Percentiles rank a stretch among this genome's conserved stretches.
These are phyloP conservation scores for Hordeum marinum DNA, from an alignment of 176 grass and related monocot species.

Conservation along the genomic window DNA sequence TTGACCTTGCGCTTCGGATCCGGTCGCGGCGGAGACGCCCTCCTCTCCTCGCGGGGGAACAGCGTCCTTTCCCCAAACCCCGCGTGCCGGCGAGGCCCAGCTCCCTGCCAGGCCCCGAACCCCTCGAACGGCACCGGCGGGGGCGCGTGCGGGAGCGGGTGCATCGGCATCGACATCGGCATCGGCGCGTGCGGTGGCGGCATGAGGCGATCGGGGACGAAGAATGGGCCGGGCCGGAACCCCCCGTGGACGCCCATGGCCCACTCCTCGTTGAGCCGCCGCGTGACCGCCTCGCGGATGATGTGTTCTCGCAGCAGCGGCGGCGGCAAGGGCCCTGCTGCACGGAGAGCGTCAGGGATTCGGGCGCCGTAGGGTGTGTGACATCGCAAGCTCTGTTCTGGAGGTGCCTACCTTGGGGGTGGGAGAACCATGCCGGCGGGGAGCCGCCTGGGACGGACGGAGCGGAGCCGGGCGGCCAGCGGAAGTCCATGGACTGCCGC, in stretches of 20 bases:
- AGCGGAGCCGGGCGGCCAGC: not conserved
- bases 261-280: not conserved
- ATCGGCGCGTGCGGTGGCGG: not conserved
- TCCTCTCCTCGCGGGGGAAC: not conserved
- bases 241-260: not conserved
- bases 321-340: not conserved
- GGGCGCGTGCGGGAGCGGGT: not conserved
- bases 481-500: conserved; percentile 31
- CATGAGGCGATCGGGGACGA: not conserved
- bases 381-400: not conserved
- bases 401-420: conserved; percentile 24
- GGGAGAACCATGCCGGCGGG: not conserved
- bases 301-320: not conserved
- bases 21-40: not conserved
- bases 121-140: not conserved
- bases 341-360: not conserved
- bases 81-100: not conserved
- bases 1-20: conserved; percentile 20
- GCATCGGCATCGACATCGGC: not conserved
- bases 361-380: not conserved
- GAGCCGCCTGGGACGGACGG: not conserved
- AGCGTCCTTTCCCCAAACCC: not conserved
- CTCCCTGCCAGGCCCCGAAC: not conserved
- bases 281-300: conserved; percentile 25
- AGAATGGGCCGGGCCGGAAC: not conserved